Evolutionary conservation across 2,329 filamentous ascomycete species (phyloP), one percentile per base, ranked within the genome.

Genomic region (Talaromyces sp.): DNA sequence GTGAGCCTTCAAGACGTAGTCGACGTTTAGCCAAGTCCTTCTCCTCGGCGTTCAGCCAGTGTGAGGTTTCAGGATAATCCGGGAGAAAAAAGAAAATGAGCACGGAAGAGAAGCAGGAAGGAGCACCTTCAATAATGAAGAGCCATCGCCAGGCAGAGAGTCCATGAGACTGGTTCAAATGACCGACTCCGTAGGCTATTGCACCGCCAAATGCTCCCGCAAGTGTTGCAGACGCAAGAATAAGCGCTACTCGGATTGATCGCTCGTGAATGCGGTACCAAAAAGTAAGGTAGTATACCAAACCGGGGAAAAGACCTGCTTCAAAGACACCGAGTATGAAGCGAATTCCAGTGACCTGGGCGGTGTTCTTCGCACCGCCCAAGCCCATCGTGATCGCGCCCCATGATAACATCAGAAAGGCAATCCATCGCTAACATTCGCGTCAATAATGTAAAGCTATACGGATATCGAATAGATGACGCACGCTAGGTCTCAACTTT

Each of bases 201-300:
- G 83, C 79, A 2, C 84, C 84, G 3, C 84, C 83, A 69, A 86
- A 86, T 0, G 82, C 83, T 39, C 76, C 82, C 68, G 75, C 84
- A 69, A 80, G 83, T 74, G 85, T 85, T n/a, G 75, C 87, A 76
- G 79, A 87, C 73, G 71, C 84, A 59, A 85, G 75, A 70, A 82
- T 79, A 66, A 84, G 80, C 0, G 84, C 83, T 71, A 90, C 84
- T 7, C 87, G 84, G 71, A 86, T 83, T 1, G 82, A 84, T 22
- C 84, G 78, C 71, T 88, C 86, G 3, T 83, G 81, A 6, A 81
- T 78, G 19, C 83, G 81, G 70, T 87, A 87, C 78, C 85, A 86
- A 69, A 85, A 85, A 3, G 81, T 81, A 5, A 84, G 70, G 67
- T 80, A 81, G 67, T 79, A 80, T 10, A 82, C 80, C 16, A 84